Evolutionary conservation across 2,329 filamentous ascomycete genomes (phyloP), one percentile per base, ranked within the genome.

Genomic region (Arachnomyces sp.): DNA sequence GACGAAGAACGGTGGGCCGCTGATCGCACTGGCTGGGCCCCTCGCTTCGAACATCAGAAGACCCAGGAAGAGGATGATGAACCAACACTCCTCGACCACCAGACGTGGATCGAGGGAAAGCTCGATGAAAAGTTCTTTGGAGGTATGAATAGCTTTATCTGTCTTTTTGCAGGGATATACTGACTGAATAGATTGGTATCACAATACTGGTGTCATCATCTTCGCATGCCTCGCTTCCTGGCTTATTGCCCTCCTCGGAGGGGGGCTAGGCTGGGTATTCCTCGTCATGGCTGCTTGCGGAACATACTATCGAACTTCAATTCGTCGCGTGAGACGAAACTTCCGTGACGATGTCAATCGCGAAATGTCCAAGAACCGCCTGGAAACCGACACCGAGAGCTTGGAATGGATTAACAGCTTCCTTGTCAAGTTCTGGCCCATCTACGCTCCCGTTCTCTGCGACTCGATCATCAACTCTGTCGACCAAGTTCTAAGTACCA

Each of bases 331-430:
- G 44, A 82, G 92, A 52, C 82, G 92, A 51, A 98, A 98, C 63
- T 94, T 94, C 63, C 81, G 90, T 44, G 92, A 98, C 65, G 92
- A 98, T 57, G 77, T 98, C 50, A 82, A 82, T 44, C 82, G 92
- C 39, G 89, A 95, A 62, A 74, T 95, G 72, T 81, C 83, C 9
- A 84, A 95, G 64, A 82, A 82, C 63, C 84, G 76, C 54, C 71
- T 98, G 39, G 92, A 96, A 53, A 92, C 81, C 7, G 92, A 98
- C 52, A 80, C 79, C 17, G 92, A 98, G 65, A 92, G 84, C 42
- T 71, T 98, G 36, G 92, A 98, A 63, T 98, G 92, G 92, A 96
- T 98, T 63, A 98, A 98, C 72, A 94, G 87, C 53, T 98, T 98
- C 68, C 62, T 98, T 53, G 80, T 93, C 66, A 98, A 98, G 62